Conservation (phyloP, 345 rosid genomes). For the Salix viminalis region DNA sequence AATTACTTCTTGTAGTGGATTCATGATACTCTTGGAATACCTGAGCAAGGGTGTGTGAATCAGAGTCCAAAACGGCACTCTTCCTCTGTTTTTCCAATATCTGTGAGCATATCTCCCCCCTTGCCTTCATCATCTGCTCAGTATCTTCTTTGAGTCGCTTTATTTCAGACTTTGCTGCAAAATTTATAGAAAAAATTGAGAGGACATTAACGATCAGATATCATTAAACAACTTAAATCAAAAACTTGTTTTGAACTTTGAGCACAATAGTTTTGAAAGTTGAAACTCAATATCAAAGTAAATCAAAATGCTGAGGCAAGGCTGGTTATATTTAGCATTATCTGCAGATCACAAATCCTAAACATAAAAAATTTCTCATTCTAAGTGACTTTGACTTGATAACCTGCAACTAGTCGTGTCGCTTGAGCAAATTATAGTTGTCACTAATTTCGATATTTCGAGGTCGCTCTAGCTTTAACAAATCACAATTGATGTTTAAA, state of each 20-base stretch:
- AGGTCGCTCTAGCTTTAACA: neutral
- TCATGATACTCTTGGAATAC: conserved; percentile 18
- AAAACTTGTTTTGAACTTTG: neutral
- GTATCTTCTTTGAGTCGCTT: conserved; percentile 44
- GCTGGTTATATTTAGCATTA: neutral
- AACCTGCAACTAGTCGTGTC: neutral
- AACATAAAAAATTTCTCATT: neutral
- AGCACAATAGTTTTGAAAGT: neutral
- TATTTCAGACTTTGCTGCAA: conserved; percentile 48
- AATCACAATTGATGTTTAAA: neutral
- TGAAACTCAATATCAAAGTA: neutral
- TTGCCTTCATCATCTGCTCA: conserved; percentile 44
- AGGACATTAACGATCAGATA: neutral
- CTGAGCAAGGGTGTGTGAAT: conserved; percentile 57
- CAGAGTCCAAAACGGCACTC: conserved; percentile 49
- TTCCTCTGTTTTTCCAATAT: conserved; percentile 56
- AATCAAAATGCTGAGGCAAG: too few species aligned
- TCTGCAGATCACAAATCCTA: neutral
- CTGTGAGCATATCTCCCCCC: conserved; percentile 55
- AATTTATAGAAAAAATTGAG: neutral
- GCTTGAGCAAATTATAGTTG: neutral
- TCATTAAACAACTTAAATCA: neutral
- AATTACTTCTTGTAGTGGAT: neutral
- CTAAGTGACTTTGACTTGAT: neutral
- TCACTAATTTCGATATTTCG: neutral